Evolutionary conservation across 352 stramenopile species (phyloP).

Genomic region (Pythium brassicae): DNA sequence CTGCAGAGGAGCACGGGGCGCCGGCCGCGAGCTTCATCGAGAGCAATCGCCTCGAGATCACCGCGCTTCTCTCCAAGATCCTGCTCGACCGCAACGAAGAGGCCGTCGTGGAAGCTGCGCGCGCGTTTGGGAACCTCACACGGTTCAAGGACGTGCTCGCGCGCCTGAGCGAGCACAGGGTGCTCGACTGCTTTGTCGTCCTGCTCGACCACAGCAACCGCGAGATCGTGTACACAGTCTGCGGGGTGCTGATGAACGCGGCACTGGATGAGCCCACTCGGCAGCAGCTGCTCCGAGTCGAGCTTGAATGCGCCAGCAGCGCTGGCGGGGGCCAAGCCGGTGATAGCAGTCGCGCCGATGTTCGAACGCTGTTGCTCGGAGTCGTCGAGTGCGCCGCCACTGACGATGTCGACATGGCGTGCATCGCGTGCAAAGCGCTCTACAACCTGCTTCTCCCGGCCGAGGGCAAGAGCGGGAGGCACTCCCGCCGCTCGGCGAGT

Average conservation of each 20-base stretch:
- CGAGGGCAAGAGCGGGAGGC: background rate
- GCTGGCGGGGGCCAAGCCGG: slow-evolving; percentile 3
- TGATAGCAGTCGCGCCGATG: slow-evolving; percentile 25
- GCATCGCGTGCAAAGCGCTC: slow-evolving; percentile 77
- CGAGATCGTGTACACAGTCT: slow-evolving; percentile 77
- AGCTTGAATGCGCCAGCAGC: background rate
- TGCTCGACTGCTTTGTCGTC: slow-evolving; percentile 66
- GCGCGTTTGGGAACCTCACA: slow-evolving; percentile 84
- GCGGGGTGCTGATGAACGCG: slow-evolving; percentile 83
- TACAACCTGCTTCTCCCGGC: slow-evolving; percentile 68
- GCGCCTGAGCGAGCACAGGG: slow-evolving; percentile 45
- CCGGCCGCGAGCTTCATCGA: slow-evolving; percentile 31
- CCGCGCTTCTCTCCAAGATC: slow-evolving; percentile 35
- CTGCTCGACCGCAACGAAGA: slow-evolving; percentile 76
- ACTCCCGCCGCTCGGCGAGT: background rate
- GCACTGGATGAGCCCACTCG: slow-evolving; percentile 47
- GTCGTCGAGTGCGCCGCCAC: slow-evolving; percentile 53
- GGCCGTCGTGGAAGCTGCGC: slow-evolving; percentile 73
- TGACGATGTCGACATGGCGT: slow-evolving; percentile 67
- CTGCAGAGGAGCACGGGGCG: background rate
- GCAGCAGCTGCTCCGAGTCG: slow-evolving; percentile 24
- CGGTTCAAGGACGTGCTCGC: slow-evolving; percentile 64
- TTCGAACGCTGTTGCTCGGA: slow-evolving; percentile 34
- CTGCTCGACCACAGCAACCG: slow-evolving; percentile 74
- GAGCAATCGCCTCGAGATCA: slow-evolving; percentile 34